phyloP scores from a whole-genome alignment of 768 basidiomycete species.

The Russula sp. region DNA sequence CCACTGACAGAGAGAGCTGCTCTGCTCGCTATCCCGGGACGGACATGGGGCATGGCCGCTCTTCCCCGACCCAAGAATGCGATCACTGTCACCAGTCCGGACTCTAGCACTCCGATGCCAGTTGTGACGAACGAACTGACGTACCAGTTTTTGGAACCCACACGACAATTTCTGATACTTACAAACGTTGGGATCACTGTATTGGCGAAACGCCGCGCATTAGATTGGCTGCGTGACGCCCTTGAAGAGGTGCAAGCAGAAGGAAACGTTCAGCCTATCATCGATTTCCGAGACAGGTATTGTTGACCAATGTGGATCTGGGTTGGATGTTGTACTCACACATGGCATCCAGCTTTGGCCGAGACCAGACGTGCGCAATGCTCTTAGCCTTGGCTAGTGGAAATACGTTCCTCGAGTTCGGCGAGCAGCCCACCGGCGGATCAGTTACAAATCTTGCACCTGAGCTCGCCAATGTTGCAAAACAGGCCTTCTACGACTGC shows the following conservation, averaged over 20 bases:
- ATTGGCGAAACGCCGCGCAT: conserved; percentile 70
- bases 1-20: conserved; percentile 74
- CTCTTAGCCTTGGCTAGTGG: conserved; percentile 79
- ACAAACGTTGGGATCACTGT: conserved; percentile 83
- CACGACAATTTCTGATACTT: conserved; percentile 80
- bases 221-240: conserved; percentile 79
- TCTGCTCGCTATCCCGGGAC: conserved; percentile 70
- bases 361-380: conserved; percentile 91
- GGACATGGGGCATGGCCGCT: conserved; percentile 77
- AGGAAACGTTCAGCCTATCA: conserved; percentile 69
- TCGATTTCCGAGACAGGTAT: conserved; percentile 73
- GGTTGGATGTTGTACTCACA: conserved; percentile 15
- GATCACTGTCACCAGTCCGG: conserved; percentile 31
- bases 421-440: conserved; percentile 41
- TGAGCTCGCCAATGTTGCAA: conserved; percentile 65
- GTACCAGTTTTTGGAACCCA: conserved; percentile 67
- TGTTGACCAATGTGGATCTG: not conserved
- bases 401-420: conserved; percentile 68
- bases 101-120: conserved; percentile 39
- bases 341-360: conserved; percentile 60
- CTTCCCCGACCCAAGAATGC: conserved; percentile 35
- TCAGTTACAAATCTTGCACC: conserved; percentile 48
- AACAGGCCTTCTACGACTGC: conserved; percentile 82
- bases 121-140: conserved; percentile 73
- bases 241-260: conserved; percentile 79